A percentile compares a stretch with the other conserved stretches of the same genome.
Evolutionary conservation across 2,329 filamentous ascomycete species (phyloP).

Genomic region (Penicillium capsulatum): DNA sequence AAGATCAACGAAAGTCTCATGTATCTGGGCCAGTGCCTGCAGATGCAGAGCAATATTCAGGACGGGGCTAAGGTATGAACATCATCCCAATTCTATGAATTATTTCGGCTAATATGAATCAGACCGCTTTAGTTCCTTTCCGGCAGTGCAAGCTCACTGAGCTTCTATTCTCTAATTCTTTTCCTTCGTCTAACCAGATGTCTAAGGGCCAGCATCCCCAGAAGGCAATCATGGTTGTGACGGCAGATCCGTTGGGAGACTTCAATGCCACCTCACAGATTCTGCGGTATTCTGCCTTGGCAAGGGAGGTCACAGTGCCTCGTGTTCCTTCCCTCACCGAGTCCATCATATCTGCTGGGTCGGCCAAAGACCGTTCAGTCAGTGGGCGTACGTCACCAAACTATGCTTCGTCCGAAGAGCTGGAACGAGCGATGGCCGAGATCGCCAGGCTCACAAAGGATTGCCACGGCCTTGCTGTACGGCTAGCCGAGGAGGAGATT

Average conservation of each 20-base stretch:
- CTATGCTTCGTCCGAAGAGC: conserved; percentile 55
- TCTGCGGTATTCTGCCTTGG: conserved; percentile 85
- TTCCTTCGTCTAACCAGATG: conserved; percentile 56
- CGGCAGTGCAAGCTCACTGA: conserved; percentile 83
- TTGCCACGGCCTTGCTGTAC: conserved; percentile 67
- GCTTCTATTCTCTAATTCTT: conserved; percentile 82
- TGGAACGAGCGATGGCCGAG: conserved; percentile 76
- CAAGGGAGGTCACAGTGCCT: conserved; percentile 86
- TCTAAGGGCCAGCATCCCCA: conserved; percentile 64
- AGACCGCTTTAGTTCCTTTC: conserved; percentile 72
- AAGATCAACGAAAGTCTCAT: conserved; percentile 99
- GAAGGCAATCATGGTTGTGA: conserved; percentile 92
- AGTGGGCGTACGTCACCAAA: conserved; percentile 44
- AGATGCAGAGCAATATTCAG: conserved; percentile 82
- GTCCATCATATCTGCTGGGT: conserved; percentile 52
- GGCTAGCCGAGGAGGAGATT: conserved; percentile 67
- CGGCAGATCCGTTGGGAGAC: conserved; percentile 85
- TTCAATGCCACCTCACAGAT: conserved; percentile 98
- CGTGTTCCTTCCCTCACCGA: conserved; percentile 78
- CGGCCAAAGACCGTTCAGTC: conserved; percentile 30
- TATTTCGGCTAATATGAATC: conserved; percentile 16
- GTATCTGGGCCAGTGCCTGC: conserved; percentile 95
- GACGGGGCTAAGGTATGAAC: conserved; percentile 64
- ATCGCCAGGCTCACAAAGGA: conserved; percentile 75
- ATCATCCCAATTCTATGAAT: neutral